A percentile compares a stretch with the other conserved stretches of the same genome.
Evolutionary conservation across 1,284 basidiomycete species (phyloP).

Genomic region (Rhodotorula sp.): DNA sequence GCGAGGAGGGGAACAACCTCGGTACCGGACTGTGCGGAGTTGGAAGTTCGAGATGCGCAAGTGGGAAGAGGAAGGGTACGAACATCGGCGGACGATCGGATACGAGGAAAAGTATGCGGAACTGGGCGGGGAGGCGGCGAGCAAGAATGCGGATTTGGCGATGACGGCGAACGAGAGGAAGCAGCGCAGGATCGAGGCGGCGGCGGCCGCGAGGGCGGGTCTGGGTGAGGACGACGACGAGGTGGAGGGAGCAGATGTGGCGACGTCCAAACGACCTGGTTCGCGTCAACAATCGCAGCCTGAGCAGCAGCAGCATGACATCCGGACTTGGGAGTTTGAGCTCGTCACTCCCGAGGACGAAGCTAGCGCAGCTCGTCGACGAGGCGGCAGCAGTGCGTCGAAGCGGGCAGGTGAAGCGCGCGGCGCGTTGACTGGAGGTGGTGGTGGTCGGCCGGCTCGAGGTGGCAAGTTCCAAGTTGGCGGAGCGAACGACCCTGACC

Average conservation of each 20-base stretch:
- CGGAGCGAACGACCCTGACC: neutral
- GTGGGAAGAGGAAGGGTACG: constrained; percentile 71
- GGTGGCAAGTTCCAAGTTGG: neutral
- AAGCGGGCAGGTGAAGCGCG: neutral
- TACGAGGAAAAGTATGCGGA: constrained; percentile 48
- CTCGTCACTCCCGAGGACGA: constrained; percentile 6
- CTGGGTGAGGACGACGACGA: constrained; percentile 1
- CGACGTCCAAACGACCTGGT: neutral
- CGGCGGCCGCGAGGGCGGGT: constrained; percentile 9
- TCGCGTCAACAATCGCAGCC: constrained; percentile 3
- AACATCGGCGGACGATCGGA: constrained; percentile 88
- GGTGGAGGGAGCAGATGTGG: neutral
- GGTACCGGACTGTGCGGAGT: constrained; percentile 71
- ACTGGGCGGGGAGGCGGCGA: neutral
- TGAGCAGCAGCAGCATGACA: constrained; percentile 6
- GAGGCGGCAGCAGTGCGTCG: neutral
- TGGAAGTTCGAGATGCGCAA: constrained; percentile 71
- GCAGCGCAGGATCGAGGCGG: constrained; percentile 6
- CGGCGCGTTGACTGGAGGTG: too few relatives aligned
- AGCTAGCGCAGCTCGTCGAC: neutral
- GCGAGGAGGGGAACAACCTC: constrained; percentile 56
- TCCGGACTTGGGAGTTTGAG: constrained; percentile 41
- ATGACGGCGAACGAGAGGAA: constrained; percentile 28
- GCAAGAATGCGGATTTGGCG: constrained; percentile 27
- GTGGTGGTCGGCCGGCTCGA: too few relatives aligned